Evolutionary conservation across 257 asterid species (phyloP).

Genomic region (Nicotiana sylvestris): DNA sequence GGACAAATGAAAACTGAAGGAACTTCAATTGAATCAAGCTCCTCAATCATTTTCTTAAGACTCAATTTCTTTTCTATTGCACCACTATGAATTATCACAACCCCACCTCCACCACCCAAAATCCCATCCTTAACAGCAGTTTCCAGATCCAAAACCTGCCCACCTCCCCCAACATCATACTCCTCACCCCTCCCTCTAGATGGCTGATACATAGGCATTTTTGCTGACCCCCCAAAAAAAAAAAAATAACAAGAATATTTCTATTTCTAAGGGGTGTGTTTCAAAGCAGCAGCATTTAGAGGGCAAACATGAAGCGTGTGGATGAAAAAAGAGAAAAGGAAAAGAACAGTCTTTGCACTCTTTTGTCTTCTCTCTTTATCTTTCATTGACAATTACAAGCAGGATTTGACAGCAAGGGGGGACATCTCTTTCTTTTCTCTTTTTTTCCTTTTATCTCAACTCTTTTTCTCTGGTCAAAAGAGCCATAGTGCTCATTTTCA

Average conservation of each 20-base stretch:
- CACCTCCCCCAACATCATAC: slow-evolving; percentile 39
- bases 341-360: slow-evolving; percentile 21
- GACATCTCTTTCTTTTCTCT: slow-evolving; percentile 29
- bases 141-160: slow-evolving; percentile 57
- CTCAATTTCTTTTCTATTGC: slow-evolving; percentile 24
- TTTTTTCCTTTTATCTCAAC: slow-evolving; percentile 33
- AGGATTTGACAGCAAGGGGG: slow-evolving; percentile 31
- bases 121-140: slow-evolving; percentile 64
- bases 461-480: slow-evolving; percentile 51
- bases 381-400: slow-evolving; percentile 36
- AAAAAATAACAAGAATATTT: background rate
- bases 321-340: slow-evolving; percentile 33
- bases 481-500: slow-evolving; percentile 32
- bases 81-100: slow-evolving; percentile 24
- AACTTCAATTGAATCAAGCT: slow-evolving; percentile 25
- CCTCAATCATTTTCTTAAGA: slow-evolving; percentile 31
- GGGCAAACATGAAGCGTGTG: slow-evolving; percentile 41
- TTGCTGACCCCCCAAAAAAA: slow-evolving; percentile 5
- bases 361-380: slow-evolving; percentile 20
- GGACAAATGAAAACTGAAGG: slow-evolving; percentile 62
- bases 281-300: slow-evolving; percentile 20
- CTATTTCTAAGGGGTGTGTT: slow-evolving; percentile 11
- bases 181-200: slow-evolving; percentile 36
- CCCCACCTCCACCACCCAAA: slow-evolving; percentile 47
- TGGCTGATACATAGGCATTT: slow-evolving; percentile 51